Percentiles rank a stretch among this genome's conserved stretches.
Conservation (phyloP, 495 filamentous ascomycete species). For the Hapsidospora chrysogenum region DNA sequence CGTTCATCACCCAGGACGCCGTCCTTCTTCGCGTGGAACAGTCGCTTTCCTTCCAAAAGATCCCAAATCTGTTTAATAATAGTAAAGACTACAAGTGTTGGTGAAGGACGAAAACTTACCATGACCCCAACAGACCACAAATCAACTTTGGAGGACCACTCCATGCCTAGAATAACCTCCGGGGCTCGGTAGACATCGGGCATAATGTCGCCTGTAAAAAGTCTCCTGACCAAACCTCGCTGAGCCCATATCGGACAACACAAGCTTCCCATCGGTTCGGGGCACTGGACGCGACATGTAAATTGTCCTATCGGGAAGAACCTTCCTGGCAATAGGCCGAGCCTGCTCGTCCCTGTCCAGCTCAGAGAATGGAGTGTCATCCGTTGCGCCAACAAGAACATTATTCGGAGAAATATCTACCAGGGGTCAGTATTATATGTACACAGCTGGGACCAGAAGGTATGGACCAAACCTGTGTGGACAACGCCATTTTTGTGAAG, state of each 20-base stretch:
- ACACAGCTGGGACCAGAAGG: neutral
- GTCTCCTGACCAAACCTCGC: constrained; percentile 6
- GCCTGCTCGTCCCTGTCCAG: constrained; percentile 9
- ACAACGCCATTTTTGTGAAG: constrained; percentile 17
- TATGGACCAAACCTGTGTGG: constrained; percentile 8
- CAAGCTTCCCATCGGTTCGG: constrained; percentile 4
- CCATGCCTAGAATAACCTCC: constrained; percentile 27
- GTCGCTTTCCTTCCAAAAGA: constrained; percentile 10
- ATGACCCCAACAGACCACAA: constrained; percentile 31
- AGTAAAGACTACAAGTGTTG: neutral
- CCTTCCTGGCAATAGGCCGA: constrained; percentile 8
- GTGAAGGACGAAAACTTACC: constrained; percentile 12
- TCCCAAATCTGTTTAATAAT: constrained; percentile 6
- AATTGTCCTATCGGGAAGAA: constrained; percentile 10
- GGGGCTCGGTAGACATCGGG: constrained; percentile 29
- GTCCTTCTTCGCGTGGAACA: constrained; percentile 10
- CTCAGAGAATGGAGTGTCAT: constrained; percentile 8
- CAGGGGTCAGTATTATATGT: neutral
- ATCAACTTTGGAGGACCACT: constrained; percentile 24
- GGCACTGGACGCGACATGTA: constrained; percentile 9
- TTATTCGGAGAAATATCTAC: constrained; percentile 12
- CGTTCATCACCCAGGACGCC: constrained; percentile 9
- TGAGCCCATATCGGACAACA: constrained; percentile 11
- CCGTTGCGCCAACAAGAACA: constrained; percentile 5
- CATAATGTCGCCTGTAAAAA: constrained; percentile 12